Evolutionary conservation across 306 rosid species (phyloP).

Genomic region (Cicer pinnatifidum): DNA sequence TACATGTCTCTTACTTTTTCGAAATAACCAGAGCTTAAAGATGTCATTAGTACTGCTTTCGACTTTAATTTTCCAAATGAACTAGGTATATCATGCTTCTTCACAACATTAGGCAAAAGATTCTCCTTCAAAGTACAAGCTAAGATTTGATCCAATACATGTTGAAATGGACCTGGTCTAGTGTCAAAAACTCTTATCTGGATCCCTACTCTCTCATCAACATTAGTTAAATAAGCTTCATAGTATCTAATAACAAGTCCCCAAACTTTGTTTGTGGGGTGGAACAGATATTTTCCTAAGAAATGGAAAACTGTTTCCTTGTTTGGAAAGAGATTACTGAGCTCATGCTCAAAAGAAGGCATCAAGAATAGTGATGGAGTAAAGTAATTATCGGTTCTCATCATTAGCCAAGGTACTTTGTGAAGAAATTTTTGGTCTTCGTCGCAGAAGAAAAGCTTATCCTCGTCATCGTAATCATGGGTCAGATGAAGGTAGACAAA

Average conservation of each 20-base stretch:
- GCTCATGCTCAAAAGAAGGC: conserved; percentile 67
- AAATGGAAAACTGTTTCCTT: conserved; percentile 68
- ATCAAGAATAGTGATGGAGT: conserved; percentile 72
- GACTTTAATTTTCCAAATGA: conserved; percentile 43
- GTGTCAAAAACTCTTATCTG: conserved; percentile 69
- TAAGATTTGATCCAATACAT: conserved; percentile 69
- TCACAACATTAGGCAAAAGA: conserved; percentile 56
- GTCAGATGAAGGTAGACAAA: conserved; percentile 69
- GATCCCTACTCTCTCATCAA: conserved; percentile 67
- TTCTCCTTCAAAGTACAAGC: conserved; percentile 62
- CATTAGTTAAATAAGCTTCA: conserved; percentile 63
- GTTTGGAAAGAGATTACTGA: conserved; percentile 60
- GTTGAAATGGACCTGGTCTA: conserved; percentile 60
- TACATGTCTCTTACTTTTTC: conserved; percentile 66
- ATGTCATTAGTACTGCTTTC: conserved; percentile 67
- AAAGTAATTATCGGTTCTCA: conserved; percentile 74
- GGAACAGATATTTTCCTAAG: conserved; percentile 68
- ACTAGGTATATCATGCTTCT: conserved; percentile 26
- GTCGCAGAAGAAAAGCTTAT: conserved; percentile 75
- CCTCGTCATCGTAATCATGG: conserved; percentile 69
- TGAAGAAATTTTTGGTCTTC: conserved; percentile 54
- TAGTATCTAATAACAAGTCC: conserved; percentile 71
- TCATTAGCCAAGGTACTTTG: conserved; percentile 63
- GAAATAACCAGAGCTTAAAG: conserved; percentile 62
- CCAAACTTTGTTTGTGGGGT: conserved; percentile 76